These are phyloP conservation scores for Fusarium torreyae DNA, from an alignment of 2,329 filamentous ascomycete genomes.

Conservation along the genomic window DNA sequence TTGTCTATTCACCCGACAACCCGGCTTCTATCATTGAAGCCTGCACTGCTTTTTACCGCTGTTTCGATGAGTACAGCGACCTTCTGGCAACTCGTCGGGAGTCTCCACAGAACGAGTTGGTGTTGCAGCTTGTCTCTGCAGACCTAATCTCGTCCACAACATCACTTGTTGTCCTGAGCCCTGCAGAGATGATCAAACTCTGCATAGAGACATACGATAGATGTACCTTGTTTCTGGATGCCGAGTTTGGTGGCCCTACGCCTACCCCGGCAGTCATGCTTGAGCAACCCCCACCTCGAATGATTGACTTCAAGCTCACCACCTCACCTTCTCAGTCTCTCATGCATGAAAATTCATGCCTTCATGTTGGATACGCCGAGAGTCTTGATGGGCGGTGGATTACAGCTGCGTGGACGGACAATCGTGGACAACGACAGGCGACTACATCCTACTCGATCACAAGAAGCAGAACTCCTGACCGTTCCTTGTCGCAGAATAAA, in stretches of 20 bases:
- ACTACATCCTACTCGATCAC: slow-evolving; percentile 81
- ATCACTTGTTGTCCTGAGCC: slow-evolving; percentile 73
- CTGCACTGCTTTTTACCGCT: slow-evolving; percentile 80
- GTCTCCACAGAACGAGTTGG: slow-evolving; percentile 73
- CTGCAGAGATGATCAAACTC: slow-evolving; percentile 72
- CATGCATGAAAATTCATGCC: slow-evolving; percentile 82
- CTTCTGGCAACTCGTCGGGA: slow-evolving; percentile 60
- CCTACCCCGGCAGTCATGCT: slow-evolving; percentile 81
- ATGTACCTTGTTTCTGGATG: slow-evolving; percentile 67
- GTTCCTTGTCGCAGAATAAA: slow-evolving; percentile 62
- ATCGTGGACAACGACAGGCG: slow-evolving; percentile 79
- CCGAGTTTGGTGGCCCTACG: slow-evolving; percentile 63
- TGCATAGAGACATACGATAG: slow-evolving; percentile 85
- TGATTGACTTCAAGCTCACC: slow-evolving; percentile 81
- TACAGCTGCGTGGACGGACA: slow-evolving; percentile 86
- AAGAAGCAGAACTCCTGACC: slow-evolving; percentile 67
- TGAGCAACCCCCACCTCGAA: slow-evolving; percentile 77
- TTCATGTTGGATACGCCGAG: slow-evolving; percentile 84
- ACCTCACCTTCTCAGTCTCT: slow-evolving; percentile 79
- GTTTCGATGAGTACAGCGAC: slow-evolving; percentile 73
- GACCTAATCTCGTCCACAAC: slow-evolving; percentile 76
- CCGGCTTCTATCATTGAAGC: slow-evolving; percentile 76
- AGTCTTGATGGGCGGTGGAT: slow-evolving; percentile 85
- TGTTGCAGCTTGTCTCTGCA: slow-evolving; percentile 81
- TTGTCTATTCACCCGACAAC: slow-evolving; percentile 78